Conservation (phyloP, 257 asterid genomes). For the Nemophila menziesii region DNA sequence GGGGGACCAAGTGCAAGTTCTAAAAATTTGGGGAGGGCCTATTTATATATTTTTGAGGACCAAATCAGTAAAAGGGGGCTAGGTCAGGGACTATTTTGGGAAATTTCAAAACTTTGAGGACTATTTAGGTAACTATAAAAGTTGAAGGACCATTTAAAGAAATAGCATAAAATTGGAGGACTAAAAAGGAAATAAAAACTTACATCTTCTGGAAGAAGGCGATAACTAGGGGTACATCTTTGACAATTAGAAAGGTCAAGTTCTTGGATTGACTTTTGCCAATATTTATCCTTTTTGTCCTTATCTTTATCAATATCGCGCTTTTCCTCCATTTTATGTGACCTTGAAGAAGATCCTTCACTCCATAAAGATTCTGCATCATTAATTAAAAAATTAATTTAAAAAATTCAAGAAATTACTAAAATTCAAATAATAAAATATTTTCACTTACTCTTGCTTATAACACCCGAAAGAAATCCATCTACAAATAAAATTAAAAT, state of each 20-base stretch:
- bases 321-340: conserved; percentile 44
- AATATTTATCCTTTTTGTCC: conserved; percentile 50
- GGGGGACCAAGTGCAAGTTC: no score
- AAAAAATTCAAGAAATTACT: neutral
- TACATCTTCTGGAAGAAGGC: conserved; percentile 40
- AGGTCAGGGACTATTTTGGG: no score
- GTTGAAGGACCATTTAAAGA: no score
- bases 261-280: conserved; percentile 24
- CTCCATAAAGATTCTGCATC: conserved; percentile 51
- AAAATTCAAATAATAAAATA: conserved; percentile 2
- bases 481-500: conserved; percentile 26
- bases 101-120: no score
- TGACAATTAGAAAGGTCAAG: conserved; percentile 20
- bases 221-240: conserved; percentile 39
- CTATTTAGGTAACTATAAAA: no score
- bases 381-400: neutral
- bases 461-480: conserved; percentile 77
- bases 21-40: no score
- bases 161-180: neutral
- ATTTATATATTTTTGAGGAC: no score
- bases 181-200: neutral
- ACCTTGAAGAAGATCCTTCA: conserved; percentile 53
- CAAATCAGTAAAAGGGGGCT: no score
- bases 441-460: conserved; percentile 54
- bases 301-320: conserved; percentile 60